Conservation (phyloP, 768 basidiomycete genomes). For the Nidularia pulvinata region DNA sequence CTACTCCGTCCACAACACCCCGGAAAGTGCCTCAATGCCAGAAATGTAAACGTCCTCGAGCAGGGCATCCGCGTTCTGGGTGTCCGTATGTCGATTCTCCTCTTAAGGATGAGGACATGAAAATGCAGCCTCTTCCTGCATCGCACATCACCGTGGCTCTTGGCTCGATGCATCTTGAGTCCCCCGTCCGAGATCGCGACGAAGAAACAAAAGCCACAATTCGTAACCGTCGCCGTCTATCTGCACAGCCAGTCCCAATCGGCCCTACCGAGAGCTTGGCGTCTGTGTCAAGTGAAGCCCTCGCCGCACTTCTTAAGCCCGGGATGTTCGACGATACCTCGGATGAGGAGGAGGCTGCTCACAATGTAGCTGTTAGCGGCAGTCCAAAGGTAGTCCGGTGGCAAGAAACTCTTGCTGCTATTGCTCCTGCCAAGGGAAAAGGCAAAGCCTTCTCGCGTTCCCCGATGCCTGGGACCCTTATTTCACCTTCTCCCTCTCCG, state of each 20-base stretch:
- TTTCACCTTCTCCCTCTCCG: constrained; percentile 38
- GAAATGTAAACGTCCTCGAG: constrained; percentile 52
- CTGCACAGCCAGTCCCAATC: constrained; percentile 17
- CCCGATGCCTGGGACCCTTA: constrained; percentile 58
- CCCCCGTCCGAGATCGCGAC: constrained; percentile 15
- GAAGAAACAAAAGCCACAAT: constrained; percentile 28
- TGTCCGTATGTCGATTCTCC: constrained; percentile 46
- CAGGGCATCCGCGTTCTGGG: constrained; percentile 63
- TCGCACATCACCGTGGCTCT: constrained; percentile 38
- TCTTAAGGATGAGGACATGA: constrained; percentile 6
- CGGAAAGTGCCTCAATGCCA: constrained; percentile 55
- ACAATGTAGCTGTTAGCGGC: constrained; percentile 19
- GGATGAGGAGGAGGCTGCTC: constrained; percentile 21
- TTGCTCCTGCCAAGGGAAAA: constrained; percentile 17
- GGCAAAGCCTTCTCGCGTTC: constrained; percentile 24
- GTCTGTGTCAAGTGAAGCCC: constrained; percentile 48
- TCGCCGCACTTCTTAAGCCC: constrained; percentile 37
- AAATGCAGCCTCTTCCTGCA: constrained; percentile 9
- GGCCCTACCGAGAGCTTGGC: constrained; percentile 39
- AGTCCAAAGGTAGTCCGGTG: constrained; percentile 25
- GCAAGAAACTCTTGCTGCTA: constrained; percentile 22
- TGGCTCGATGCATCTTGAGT: constrained; percentile 42
- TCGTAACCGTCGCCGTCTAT: constrained; percentile 27
- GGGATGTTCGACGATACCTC: constrained; percentile 32
- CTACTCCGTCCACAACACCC: constrained; percentile 27